phyloP scores from a whole-genome alignment of 306 rosid species.

The Nissolia schottii region DNA sequence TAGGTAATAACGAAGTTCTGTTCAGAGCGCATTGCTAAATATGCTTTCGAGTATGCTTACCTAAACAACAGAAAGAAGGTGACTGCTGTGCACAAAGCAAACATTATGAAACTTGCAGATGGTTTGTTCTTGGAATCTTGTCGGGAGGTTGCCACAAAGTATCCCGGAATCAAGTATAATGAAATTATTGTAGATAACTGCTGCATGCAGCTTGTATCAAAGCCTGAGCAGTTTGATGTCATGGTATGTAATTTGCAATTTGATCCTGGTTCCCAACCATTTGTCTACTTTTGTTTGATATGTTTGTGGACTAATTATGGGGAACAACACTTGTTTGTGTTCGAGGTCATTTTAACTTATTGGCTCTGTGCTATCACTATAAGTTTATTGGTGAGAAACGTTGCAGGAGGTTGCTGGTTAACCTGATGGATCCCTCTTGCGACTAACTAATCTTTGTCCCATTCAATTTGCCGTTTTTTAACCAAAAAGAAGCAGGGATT shows the following conservation, averaged over 20 bases:
- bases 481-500: neutral
- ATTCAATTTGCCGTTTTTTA: neutral
- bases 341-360: neutral
- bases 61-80: constrained; percentile 88
- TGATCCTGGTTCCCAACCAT: neutral
- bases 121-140: constrained; percentile 87
- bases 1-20: constrained; percentile 94
- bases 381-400: neutral
- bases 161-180: constrained; percentile 64
- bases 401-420: neutral
- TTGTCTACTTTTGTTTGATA: neutral
- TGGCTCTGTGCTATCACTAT: neutral
- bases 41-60: constrained; percentile 91
- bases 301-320: neutral
- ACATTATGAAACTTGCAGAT: constrained; percentile 91
- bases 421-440: neutral
- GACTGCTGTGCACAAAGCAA: constrained; percentile 97
- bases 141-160: constrained; percentile 66
- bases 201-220: constrained; percentile 92
- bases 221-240: constrained; percentile 93
- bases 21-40: constrained; percentile 78
- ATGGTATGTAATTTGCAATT: constrained; percentile 50
- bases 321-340: neutral
- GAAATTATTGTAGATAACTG: constrained; percentile 90
- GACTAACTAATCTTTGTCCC: neutral